A percentile compares a stretch with the other conserved stretches of the same genome.
Evolutionary conservation across 129 eudicot species (phyloP).

Genomic region (Flaveria sonorensis): DNA sequence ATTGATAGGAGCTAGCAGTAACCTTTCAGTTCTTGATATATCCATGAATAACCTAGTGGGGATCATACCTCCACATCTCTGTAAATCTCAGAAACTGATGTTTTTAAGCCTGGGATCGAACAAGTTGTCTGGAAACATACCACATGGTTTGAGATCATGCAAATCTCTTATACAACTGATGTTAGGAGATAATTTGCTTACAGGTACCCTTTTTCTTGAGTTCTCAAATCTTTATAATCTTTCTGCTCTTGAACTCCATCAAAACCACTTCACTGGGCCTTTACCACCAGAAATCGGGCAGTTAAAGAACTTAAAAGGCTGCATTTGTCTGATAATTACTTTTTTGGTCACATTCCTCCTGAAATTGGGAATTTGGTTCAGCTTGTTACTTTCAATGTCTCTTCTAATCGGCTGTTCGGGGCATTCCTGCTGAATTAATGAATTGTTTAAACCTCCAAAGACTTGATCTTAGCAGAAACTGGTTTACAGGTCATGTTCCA

Average conservation of each 20-base stretch:
- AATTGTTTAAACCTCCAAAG: conserved; percentile 73
- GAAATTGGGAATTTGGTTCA: conserved; percentile 71
- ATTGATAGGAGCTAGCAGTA: conserved; percentile 59
- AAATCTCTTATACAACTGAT: conserved; percentile 68
- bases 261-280: conserved; percentile 73
- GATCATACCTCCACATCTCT: conserved; percentile 64
- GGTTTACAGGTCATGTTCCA: conserved; percentile 70
- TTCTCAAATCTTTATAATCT: conserved; percentile 68
- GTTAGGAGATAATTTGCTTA: conserved; percentile 73
- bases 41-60: conserved; percentile 76
- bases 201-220: conserved; percentile 76
- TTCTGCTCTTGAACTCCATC: conserved; percentile 76
- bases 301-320: conserved; percentile 60
- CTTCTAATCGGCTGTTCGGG: conserved; percentile 69
- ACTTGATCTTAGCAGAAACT: conserved; percentile 81
- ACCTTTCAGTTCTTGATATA: conserved; percentile 67
- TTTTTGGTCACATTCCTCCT: conserved; percentile 63
- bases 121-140: conserved; percentile 74
- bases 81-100: conserved; percentile 64
- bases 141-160: conserved; percentile 75
- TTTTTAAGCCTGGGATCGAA: conserved; percentile 84
- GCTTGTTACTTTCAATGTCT: conserved; percentile 80
- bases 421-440: conserved; percentile 66
- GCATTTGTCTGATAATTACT: conserved; percentile 62
- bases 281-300: conserved; percentile 75